A percentile compares a stretch with the other conserved stretches of the same genome.
These are phyloP conservation scores for Parastagonospora nodorum DNA, from an alignment of 2,329 filamentous ascomycete genomes.

Conservation along the genomic window DNA sequence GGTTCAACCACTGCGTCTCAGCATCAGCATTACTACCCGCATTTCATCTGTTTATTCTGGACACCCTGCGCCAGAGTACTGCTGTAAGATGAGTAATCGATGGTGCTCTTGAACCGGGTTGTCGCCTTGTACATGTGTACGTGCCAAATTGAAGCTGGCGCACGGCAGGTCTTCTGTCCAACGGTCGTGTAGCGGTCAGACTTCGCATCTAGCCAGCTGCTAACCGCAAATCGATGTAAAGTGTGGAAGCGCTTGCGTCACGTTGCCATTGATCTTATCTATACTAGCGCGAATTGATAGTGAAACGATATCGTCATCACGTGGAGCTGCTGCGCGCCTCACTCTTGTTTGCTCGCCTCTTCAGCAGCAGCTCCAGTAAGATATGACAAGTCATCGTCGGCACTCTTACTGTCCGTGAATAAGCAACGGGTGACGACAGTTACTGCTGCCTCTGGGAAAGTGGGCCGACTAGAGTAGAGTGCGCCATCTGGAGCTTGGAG, in stretches of 20 bases:
- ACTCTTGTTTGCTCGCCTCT: background rate
- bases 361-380: background rate
- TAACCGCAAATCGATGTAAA: background rate
- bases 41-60: no score
- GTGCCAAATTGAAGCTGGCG: no score
- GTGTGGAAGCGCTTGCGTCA: constrained; percentile 2
- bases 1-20: no score
- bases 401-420: background rate
- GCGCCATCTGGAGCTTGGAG: background rate
- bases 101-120: no score
- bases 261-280: background rate
- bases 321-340: background rate
- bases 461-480: background rate
- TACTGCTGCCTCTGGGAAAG: constrained; percentile 1
- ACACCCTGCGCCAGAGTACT: no score
- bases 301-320: constrained; percentile 1
- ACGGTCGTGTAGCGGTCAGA: no score
- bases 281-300: background rate
- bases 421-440: background rate
- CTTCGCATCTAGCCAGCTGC: no score
- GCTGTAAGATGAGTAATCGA: no score
- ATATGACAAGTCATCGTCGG: background rate
- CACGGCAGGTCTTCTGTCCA: no score
- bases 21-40: no score
- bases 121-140: no score